Evolutionary conservation across 2,329 filamentous ascomycete species (phyloP).

Genomic region (Fusarium coffeatum): DNA sequence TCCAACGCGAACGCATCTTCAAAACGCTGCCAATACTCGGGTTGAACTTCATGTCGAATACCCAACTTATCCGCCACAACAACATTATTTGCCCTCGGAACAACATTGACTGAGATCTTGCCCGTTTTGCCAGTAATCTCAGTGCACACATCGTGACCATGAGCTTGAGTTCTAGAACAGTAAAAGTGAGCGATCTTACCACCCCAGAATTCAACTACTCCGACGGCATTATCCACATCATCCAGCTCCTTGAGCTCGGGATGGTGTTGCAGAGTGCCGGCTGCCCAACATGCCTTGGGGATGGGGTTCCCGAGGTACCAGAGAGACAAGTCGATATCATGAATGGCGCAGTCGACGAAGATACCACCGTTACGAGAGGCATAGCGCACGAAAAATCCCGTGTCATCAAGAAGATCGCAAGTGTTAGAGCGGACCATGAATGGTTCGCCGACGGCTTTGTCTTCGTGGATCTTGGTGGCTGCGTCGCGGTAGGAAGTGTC

Average conservation of each 20-base stretch:
- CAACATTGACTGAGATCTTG: conserved; percentile 69
- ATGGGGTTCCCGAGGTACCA: conserved; percentile 46
- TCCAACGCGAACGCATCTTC: conserved; percentile 71
- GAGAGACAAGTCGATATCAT: conserved; percentile 65
- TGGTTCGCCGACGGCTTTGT: conserved; percentile 66
- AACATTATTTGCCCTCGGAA: conserved; percentile 66
- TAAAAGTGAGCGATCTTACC: conserved; percentile 75
- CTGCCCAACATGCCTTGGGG: conserved; percentile 30
- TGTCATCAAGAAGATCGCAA: conserved; percentile 73
- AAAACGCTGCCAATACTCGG: conserved; percentile 72
- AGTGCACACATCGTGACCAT: conserved; percentile 70
- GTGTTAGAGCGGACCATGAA: conserved; percentile 73
- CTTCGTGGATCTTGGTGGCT: conserved; percentile 59
- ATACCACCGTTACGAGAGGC: conserved; percentile 73
- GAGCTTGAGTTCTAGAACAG: conserved; percentile 72
- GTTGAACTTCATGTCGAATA: conserved; percentile 67
- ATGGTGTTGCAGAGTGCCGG: conserved; percentile 33
- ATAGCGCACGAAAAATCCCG: conserved; percentile 75
- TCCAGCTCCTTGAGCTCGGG: conserved; percentile 44
- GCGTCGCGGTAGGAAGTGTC: conserved; percentile 74
- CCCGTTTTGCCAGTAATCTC: conserved; percentile 75
- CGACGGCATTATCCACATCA: conserved; percentile 52
- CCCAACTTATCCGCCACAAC: conserved; percentile 61
- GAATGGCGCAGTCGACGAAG: conserved; percentile 76
- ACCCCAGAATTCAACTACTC: conserved; percentile 73